phyloP scores from a whole-genome alignment of 306 rosid genomes.

The Rubus parviflorus region DNA sequence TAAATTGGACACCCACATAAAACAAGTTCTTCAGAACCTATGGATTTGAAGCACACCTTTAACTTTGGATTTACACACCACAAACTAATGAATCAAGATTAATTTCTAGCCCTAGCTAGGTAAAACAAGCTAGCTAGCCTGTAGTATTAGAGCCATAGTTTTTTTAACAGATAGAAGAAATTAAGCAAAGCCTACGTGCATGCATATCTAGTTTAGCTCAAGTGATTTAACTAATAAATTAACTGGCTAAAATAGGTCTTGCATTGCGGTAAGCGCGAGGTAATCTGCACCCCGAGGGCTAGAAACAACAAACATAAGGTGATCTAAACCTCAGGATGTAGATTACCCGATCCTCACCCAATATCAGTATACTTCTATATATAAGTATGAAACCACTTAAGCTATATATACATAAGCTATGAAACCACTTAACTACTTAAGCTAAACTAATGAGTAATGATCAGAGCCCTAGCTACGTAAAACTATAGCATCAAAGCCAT shows the following conservation, averaged over 20 bases:
- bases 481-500: background rate
- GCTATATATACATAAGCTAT: no score
- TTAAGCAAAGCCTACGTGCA: background rate
- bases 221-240: background rate
- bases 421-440: no score
- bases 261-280: conserved; percentile 5
- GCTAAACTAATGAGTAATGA: no score
- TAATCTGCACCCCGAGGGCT: conserved; percentile 15
- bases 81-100: background rate
- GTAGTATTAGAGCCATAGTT: background rate
- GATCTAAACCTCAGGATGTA: conserved; percentile 16
- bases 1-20: no score
- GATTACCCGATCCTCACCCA: conserved; percentile 14
- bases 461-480: no score
- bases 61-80: background rate
- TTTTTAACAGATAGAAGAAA: background rate
- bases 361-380: background rate
- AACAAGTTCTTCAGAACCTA: no score
- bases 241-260: background rate
- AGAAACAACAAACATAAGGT: background rate
- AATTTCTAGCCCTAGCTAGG: no score
- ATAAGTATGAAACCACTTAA: no score
- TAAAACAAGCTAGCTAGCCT: no score
- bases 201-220: background rate
- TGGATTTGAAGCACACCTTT: no score